Percentiles rank a stretch among this genome's conserved stretches.
Evolutionary conservation across 148 eudicot species (phyloP).

Genomic region (Nepenthes mirabilis): DNA sequence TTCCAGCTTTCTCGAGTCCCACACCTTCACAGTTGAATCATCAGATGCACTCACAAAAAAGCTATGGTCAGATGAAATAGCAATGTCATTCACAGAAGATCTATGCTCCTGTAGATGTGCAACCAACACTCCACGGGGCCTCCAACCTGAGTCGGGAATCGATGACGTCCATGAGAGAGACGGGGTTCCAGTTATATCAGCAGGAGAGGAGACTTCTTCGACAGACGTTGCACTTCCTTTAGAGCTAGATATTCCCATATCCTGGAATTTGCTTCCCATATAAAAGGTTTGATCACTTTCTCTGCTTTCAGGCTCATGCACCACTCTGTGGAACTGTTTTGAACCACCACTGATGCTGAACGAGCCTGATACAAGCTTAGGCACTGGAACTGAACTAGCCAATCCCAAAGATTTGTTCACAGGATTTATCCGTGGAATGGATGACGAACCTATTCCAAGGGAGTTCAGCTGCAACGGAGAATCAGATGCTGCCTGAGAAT

Average conservation of each 20-base stretch:
- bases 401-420: constrained; percentile 60
- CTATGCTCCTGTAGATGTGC: constrained; percentile 97
- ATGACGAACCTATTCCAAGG: constrained; percentile 53
- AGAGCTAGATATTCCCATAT: constrained; percentile 37
- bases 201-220: constrained; percentile 34
- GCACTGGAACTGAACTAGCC: constrained; percentile 69
- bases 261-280: constrained; percentile 55
- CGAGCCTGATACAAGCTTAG: constrained; percentile 69
- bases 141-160: constrained; percentile 89
- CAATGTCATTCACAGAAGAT: constrained; percentile 87
- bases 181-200: constrained; percentile 42
- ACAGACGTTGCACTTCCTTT: constrained; percentile 40
- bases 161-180: constrained; percentile 46
- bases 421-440: constrained; percentile 73
- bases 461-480: constrained; percentile 40
- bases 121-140: constrained; percentile 95
- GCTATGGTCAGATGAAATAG: constrained; percentile 73
- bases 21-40: constrained; percentile 93
- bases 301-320: constrained; percentile 77
- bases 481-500: constrained; percentile 55
- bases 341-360: constrained; percentile 62
- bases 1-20: constrained; percentile 94
- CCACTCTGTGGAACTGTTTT: constrained; percentile 79
- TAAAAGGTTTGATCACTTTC: constrained; percentile 54
- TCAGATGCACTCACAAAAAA: constrained; percentile 95